Percentiles rank a stretch among this genome's conserved stretches.
Evolutionary conservation across 2,329 filamentous ascomycete genomes (phyloP).

Genomic region (Aspergillus tanneri): DNA sequence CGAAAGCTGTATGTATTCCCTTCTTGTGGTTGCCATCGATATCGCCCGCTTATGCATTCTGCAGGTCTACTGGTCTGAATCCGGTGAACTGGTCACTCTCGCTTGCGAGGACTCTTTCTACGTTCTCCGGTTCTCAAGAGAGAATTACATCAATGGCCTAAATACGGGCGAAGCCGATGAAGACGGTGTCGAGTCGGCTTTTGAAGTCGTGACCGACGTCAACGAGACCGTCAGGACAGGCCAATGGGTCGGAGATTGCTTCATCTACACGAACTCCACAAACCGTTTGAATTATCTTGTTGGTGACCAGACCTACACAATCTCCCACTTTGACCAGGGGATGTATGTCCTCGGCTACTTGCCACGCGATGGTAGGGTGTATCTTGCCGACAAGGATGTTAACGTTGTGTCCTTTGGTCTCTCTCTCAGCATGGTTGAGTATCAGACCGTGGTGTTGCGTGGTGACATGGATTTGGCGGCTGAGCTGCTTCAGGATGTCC

Average conservation of each 20-base stretch:
- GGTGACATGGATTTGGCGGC: slow-evolving; percentile 89
- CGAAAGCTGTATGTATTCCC: slow-evolving; percentile 52
- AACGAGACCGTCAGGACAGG: slow-evolving; percentile 90
- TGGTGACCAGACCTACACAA: slow-evolving; percentile 95
- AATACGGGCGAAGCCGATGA: slow-evolving; percentile 80
- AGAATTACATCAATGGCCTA: slow-evolving; percentile 79
- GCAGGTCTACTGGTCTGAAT: slow-evolving; percentile 95
- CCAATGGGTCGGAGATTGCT: slow-evolving; percentile 97
- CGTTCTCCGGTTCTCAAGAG: slow-evolving; percentile 85
- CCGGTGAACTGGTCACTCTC: slow-evolving; percentile 85
- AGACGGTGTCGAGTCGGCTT: slow-evolving; percentile 92
- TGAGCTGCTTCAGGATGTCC: slow-evolving; percentile 79
- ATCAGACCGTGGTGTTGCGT: slow-evolving; percentile 91
- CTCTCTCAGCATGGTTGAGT: slow-evolving; percentile 90
- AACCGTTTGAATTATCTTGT: slow-evolving; percentile 98
- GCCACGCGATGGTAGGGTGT: slow-evolving; percentile 89
- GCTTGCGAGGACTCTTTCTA: slow-evolving; percentile 96
- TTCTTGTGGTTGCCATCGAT: background rate
- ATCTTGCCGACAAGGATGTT: slow-evolving; percentile 94
- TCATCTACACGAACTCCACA: slow-evolving; percentile 96
- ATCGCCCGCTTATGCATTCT: slow-evolving; percentile 11
- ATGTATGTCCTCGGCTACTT: slow-evolving; percentile 97
- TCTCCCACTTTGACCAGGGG: slow-evolving; percentile 92
- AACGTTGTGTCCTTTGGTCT: slow-evolving; percentile 85
- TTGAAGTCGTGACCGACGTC: slow-evolving; percentile 94